phyloP scores from a whole-genome alignment of 208 protist species.

The Acanthamoeba pearcei region DNA sequence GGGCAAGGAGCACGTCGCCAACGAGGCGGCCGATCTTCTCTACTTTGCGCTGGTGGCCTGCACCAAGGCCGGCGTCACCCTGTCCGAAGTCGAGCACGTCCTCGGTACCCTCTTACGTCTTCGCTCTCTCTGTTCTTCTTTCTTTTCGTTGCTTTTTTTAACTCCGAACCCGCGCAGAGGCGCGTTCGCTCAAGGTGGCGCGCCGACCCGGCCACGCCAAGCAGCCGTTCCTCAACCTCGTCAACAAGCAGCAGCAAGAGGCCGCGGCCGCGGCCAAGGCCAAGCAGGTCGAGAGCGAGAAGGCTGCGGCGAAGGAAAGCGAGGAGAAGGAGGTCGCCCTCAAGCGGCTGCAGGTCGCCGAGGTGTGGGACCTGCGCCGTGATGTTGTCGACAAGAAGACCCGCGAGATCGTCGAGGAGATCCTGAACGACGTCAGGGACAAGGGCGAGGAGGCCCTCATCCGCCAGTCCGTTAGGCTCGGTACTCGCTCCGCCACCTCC shows the following conservation, averaged over 20 bases:
- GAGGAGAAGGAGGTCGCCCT: conserved; percentile 57
- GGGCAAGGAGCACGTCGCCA: conserved; percentile 71
- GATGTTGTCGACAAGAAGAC: conserved; percentile 83
- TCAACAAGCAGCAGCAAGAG: conserved; percentile 40
- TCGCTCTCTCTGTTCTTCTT: neutral
- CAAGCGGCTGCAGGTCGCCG: conserved; percentile 17
- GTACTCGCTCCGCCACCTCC: conserved; percentile 19
- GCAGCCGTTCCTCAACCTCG: conserved; percentile 35
- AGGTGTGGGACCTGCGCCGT: conserved; percentile 78
- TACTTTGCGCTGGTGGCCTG: conserved; percentile 86
- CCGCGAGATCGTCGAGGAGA: conserved; percentile 77
- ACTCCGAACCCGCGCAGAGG: neutral
- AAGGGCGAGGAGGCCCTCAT: conserved; percentile 78
- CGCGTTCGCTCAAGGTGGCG: conserved; percentile 78
- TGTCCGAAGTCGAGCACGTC: conserved; percentile 82
- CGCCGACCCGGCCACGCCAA: conserved; percentile 84
- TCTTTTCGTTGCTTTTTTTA: neutral
- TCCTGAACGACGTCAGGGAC: conserved; percentile 81
- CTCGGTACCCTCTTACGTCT: conserved; percentile 3
- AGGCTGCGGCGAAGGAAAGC: neutral
- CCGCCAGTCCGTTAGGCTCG: conserved; percentile 78
- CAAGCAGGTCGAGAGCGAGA: neutral
- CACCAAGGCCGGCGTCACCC: conserved; percentile 76
- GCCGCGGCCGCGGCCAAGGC: neutral
- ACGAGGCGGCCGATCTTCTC: conserved; percentile 88